Evolutionary conservation across 495 filamentous ascomycete genomes (phyloP).

Genomic region (Chaetomium cochliodes): DNA sequence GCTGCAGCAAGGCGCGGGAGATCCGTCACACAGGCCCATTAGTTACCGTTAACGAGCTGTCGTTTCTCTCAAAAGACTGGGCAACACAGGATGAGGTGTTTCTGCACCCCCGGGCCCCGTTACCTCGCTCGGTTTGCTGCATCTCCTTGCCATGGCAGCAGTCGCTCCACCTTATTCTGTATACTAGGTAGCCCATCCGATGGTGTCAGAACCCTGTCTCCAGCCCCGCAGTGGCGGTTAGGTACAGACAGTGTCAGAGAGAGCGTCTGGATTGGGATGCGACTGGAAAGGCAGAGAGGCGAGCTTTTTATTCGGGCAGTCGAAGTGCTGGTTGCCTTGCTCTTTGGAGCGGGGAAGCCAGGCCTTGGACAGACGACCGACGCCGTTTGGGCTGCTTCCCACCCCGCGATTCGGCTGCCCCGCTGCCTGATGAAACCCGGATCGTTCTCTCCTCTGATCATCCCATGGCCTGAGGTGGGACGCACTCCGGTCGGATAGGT

Average conservation of each 20-base stretch:
- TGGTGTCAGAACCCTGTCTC: not conserved
- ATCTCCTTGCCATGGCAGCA: not conserved
- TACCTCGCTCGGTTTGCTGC: not conserved
- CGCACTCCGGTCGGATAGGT: not conserved
- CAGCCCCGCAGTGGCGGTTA: constrained; percentile 7
- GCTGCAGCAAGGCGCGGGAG: not conserved
- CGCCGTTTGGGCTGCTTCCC: not conserved
- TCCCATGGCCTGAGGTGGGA: not conserved
- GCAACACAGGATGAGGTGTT: not conserved
- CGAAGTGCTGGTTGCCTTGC: not conserved
- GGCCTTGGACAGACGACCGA: not conserved
- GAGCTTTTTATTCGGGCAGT: not conserved
- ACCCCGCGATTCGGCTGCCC: not conserved
- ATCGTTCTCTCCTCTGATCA: not conserved
- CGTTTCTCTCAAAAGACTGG: not conserved
- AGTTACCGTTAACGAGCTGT: not conserved
- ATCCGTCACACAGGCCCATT: not conserved
- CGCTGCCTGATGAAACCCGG: constrained; percentile 1
- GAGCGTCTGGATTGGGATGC: not conserved
- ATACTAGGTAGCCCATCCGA: too few relatives aligned
- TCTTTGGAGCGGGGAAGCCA: constrained; percentile 1
- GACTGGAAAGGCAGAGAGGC: not conserved
- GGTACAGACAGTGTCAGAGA: not conserved
- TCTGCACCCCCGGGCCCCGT: not conserved
- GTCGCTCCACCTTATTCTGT: not conserved